Conservation (phyloP, 75 land plant species). For the Selaginella moellendorffii region DNA sequence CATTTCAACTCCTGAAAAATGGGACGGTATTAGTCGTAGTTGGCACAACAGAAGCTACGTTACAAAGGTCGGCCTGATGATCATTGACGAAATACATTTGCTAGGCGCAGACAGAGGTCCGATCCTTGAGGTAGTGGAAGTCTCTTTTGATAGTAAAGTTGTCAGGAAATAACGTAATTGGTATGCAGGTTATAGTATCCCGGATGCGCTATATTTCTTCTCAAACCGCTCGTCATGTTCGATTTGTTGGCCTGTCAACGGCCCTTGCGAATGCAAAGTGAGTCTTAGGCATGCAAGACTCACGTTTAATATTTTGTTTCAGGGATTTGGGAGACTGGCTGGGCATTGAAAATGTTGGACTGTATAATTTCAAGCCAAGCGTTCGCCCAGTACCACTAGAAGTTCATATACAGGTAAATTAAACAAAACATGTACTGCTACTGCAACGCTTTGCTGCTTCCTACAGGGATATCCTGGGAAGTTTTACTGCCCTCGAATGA, state of each 20-base stretch:
- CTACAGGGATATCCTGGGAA: slow-evolving; percentile 98
- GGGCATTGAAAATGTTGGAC: slow-evolving; percentile 73
- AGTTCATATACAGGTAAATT: slow-evolving; percentile 93
- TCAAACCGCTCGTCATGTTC: slow-evolving; percentile 66
- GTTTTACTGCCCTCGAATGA: slow-evolving; percentile 96
- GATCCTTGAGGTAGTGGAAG: slow-evolving; percentile 74
- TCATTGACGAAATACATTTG: slow-evolving; percentile 95
- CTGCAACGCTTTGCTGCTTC: too few relatives aligned
- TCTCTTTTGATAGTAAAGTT: background rate
- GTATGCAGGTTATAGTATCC: slow-evolving; percentile 84
- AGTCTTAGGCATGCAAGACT: background rate
- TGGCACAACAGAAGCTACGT: slow-evolving; percentile 94
- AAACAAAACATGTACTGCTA: background rate
- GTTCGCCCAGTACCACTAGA: slow-evolving; percentile 99
- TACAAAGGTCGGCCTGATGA: slow-evolving; percentile 93
- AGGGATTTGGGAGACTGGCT: slow-evolving; percentile 97
- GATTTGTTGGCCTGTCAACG: slow-evolving; percentile 93
- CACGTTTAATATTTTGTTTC: slow-evolving; percentile 7
- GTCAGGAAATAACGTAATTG: background rate
- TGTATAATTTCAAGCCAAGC: slow-evolving; percentile 98
- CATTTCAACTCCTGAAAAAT: slow-evolving; percentile 96
- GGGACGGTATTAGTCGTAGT: slow-evolving; percentile 98
- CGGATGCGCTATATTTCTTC: slow-evolving; percentile 98
- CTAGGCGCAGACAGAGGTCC: slow-evolving; percentile 99
- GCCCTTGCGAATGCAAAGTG: slow-evolving; percentile 99